Conservation (phyloP, 2,329 filamentous ascomycete genomes). For the Aspergillus viridinutans region DNA sequence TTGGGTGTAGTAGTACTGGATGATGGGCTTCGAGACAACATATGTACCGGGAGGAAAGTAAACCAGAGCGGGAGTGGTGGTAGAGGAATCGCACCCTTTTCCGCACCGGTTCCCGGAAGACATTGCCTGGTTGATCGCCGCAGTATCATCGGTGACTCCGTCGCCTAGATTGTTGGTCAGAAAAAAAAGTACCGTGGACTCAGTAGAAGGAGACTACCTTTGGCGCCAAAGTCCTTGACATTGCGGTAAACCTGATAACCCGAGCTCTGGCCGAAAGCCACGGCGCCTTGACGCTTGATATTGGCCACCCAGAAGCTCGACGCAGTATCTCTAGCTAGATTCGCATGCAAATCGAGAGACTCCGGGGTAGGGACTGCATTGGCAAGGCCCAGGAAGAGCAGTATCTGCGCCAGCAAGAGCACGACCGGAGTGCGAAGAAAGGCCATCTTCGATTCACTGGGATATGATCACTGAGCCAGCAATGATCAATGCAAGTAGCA, state of each 20-base stretch:
- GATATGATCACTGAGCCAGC: conserved; percentile 25
- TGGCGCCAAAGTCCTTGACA: conserved; percentile 70
- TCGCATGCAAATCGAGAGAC: conserved; percentile 11
- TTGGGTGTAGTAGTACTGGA: conserved; percentile 91
- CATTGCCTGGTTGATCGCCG: conserved; percentile 81
- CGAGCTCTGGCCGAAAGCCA: conserved; percentile 55
- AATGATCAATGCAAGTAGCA: conserved; percentile 15
- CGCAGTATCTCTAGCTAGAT: conserved; percentile 10
- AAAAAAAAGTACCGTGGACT: conserved; percentile 11
- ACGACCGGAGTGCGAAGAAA: conserved; percentile 20
- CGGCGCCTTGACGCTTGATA: conserved; percentile 64
- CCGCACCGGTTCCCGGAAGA: conserved; percentile 75
- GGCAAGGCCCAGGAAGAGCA: conserved; percentile 30
- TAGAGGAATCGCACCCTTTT: conserved; percentile 74
- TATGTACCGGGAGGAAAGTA: conserved; percentile 93
- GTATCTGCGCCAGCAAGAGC: conserved; percentile 27
- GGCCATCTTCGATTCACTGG: conserved; percentile 21
- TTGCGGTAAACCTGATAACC: conserved; percentile 72
- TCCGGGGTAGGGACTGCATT: conserved; percentile 29
- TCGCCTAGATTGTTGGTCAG: conserved; percentile 47
- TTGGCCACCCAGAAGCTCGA: conserved; percentile 67
- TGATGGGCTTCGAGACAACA: conserved; percentile 70
- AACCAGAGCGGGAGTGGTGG: conserved; percentile 76
- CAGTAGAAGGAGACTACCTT: conserved; percentile 48
- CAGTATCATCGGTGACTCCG: conserved; percentile 75